Evolutionary conservation across 2,329 filamentous ascomycete genomes (phyloP).

Genomic region (Aureobasidium sp.): DNA sequence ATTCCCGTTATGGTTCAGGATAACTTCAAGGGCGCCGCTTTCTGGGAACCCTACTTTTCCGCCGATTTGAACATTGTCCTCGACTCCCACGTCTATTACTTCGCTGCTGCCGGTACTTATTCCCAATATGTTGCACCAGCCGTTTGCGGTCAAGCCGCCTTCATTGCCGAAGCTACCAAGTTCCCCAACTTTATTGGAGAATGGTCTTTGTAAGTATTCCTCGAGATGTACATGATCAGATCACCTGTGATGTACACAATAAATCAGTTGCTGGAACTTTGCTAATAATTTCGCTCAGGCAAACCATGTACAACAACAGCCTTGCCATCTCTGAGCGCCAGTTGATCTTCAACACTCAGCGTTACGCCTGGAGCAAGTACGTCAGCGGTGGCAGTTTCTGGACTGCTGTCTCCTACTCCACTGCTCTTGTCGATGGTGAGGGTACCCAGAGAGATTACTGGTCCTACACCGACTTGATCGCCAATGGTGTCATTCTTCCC

Average conservation of each 20-base stretch:
- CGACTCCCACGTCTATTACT: constrained; percentile 29
- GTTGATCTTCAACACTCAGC: constrained; percentile 35
- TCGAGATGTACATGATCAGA: too few relatives aligned
- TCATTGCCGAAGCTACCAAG: constrained; percentile 24
- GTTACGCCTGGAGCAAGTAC: constrained; percentile 39
- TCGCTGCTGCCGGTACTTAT: constrained; percentile 9
- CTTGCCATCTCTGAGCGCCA: constrained; percentile 29
- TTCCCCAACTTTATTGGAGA: constrained; percentile 36
- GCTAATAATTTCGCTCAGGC: too few relatives aligned
- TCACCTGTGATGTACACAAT: background rate
- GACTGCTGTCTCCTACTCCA: constrained; percentile 21
- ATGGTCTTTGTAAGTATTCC: too few relatives aligned
- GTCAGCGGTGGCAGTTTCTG: constrained; percentile 36
- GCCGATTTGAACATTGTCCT: constrained; percentile 34
- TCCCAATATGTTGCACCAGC: constrained; percentile 24
- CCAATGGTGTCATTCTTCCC: constrained; percentile 20
- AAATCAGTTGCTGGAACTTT: too few relatives aligned
- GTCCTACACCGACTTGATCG: constrained; percentile 23
- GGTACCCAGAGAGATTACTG: constrained; percentile 26
- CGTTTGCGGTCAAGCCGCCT: constrained; percentile 28
- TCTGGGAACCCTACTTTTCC: constrained; percentile 34
- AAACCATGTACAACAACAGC: constrained; percentile 36
- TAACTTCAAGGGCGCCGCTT: constrained; percentile 31
- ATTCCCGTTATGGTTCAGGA: constrained; percentile 41
- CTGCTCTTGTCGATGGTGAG: constrained; percentile 23